Conservation (phyloP, 2,329 filamentous ascomycete species). For the Alternaria atra region DNA sequence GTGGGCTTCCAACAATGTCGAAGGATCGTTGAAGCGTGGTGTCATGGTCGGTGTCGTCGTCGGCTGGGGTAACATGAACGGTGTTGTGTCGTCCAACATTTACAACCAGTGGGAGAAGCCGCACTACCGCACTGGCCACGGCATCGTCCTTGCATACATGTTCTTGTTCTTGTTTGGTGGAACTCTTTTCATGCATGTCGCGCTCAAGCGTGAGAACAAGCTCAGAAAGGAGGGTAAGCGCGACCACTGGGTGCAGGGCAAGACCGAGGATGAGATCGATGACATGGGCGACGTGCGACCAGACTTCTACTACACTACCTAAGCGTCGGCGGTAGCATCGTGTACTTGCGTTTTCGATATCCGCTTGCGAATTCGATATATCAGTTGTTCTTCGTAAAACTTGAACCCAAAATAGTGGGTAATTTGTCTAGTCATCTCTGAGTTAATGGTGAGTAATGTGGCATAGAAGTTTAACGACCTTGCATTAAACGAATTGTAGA, state of each 20-base stretch:
- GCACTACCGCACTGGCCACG: constrained; percentile 77
- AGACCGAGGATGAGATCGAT: constrained; percentile 69
- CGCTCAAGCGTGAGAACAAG: constrained; percentile 74
- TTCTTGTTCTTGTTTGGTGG: constrained; percentile 75
- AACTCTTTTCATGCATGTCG: constrained; percentile 69
- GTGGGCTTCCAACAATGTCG: constrained; percentile 88
- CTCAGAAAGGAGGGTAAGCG: constrained; percentile 71
- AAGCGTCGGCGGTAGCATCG: constrained; percentile 1
- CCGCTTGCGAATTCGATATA: background rate
- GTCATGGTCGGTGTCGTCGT: constrained; percentile 89
- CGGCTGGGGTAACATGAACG: constrained; percentile 90
- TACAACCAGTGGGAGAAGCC: constrained; percentile 70
- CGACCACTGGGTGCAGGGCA: constrained; percentile 72
- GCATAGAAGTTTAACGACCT: background rate
- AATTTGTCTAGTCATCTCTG: background rate
- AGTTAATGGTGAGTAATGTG: background rate
- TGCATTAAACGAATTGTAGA: background rate
- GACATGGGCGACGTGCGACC: constrained; percentile 73
- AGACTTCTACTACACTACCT: constrained; percentile 75
- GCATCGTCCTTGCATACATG: constrained; percentile 77
- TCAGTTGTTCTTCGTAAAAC: background rate
- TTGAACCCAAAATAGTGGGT: background rate
- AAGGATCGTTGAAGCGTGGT: constrained; percentile 93
- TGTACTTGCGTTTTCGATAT: background rate
- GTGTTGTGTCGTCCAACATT: constrained; percentile 84